A percentile compares a stretch with the other conserved stretches of the same genome.
These are phyloP conservation scores for Suillus occidentalis DNA, from an alignment of 768 basidiomycete species.

Conservation along the genomic window DNA sequence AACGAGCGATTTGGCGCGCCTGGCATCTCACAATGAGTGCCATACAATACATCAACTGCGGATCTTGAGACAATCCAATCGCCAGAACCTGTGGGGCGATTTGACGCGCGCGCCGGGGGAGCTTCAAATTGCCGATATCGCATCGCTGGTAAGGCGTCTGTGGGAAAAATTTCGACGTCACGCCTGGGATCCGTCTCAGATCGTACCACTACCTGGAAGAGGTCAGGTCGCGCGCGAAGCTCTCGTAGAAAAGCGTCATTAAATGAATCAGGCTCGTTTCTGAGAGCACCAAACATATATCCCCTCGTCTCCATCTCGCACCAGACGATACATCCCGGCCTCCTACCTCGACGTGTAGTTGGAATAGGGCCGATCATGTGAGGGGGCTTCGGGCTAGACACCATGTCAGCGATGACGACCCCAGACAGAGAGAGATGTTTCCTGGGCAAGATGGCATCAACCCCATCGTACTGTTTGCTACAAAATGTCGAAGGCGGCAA, in stretches of 20 bases:
- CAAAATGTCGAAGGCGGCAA: slow-evolving; percentile 24
- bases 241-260: slow-evolving; percentile 27
- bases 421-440: slow-evolving; percentile 25
- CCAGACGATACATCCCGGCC: slow-evolving; percentile 23
- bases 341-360: slow-evolving; percentile 10
- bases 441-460: slow-evolving; percentile 7
- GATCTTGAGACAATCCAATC: slow-evolving; percentile 18
- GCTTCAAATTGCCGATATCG: slow-evolving; percentile 23
- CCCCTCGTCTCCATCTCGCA: slow-evolving; percentile 21
- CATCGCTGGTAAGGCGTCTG: slow-evolving; percentile 12
- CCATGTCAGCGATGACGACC: slow-evolving; percentile 21
- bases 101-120: slow-evolving; percentile 9
- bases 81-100: slow-evolving; percentile 1
- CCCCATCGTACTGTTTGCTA: background rate
- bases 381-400: slow-evolving; percentile 1
- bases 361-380: slow-evolving; percentile 6
- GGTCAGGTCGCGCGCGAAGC: slow-evolving; percentile 30
- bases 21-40: slow-evolving; percentile 2
- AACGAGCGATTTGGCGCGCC: background rate
- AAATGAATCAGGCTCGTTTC: slow-evolving; percentile 28
- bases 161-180: slow-evolving; percentile 22
- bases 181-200: slow-evolving; percentile 29
- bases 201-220: slow-evolving; percentile 31
- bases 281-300: slow-evolving; percentile 34
- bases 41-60: slow-evolving; percentile 24